Percentiles rank a stretch among this genome's conserved stretches.
Evolutionary conservation across 179 eudicot genomes (phyloP).

Genomic region (Beta macrorhiza): DNA sequence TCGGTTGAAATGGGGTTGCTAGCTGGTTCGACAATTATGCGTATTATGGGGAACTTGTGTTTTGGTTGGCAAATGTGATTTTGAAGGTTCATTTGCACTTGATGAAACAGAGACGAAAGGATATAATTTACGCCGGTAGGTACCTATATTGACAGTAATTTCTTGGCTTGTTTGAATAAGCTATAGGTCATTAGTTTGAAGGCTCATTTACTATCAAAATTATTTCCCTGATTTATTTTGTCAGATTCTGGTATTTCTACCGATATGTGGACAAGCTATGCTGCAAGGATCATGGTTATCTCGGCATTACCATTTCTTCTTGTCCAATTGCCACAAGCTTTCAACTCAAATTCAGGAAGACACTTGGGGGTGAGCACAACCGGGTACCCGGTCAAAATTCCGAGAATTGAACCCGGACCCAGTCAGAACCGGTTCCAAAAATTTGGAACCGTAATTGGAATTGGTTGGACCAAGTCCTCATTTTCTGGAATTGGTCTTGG

Average conservation of each 20-base stretch:
- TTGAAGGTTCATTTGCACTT: conserved; percentile 27
- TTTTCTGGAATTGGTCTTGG: no score
- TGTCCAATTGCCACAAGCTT: conserved; percentile 53
- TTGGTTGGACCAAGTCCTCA: no score
- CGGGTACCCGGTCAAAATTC: no score
- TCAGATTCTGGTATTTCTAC: conserved; percentile 55
- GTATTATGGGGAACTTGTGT: conserved; percentile 91
- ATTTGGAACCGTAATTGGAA: no score
- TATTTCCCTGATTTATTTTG: conserved; percentile 9
- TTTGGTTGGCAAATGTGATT: conserved; percentile 64
- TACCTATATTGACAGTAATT: neutral
- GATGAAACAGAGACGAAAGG: conserved; percentile 40
- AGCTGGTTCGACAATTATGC: conserved; percentile 95
- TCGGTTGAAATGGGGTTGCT: conserved; percentile 94
- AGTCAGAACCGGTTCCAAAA: no score
- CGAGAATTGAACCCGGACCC: no score
- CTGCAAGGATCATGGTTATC: conserved; percentile 62
- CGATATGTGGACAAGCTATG: conserved; percentile 57
- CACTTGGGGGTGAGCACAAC: no score
- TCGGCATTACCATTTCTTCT: conserved; percentile 63
- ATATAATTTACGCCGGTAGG: conserved; percentile 33
- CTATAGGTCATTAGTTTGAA: neutral
- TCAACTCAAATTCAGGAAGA: conserved; percentile 42
- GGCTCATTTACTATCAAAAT: neutral
- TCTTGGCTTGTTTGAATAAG: neutral